phyloP scores from a whole-genome alignment of 768 basidiomycete genomes.

The Serendipita vermifera region DNA sequence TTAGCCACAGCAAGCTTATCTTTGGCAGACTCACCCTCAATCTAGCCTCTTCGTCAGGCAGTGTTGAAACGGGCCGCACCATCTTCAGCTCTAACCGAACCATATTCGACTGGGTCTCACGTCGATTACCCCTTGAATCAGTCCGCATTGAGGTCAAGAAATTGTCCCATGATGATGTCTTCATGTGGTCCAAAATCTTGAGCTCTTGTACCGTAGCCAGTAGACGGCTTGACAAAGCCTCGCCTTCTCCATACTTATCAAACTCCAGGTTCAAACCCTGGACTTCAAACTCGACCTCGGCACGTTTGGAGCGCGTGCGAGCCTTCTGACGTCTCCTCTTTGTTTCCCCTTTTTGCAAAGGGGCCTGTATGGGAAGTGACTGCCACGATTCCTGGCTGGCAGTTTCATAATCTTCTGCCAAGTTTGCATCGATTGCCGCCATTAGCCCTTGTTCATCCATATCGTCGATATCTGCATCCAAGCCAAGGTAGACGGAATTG shows the following conservation, averaged over 20 bases:
- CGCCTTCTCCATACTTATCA: constrained; percentile 46
- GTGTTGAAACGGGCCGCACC: constrained; percentile 57
- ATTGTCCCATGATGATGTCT: constrained; percentile 97
- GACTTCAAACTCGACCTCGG: constrained; percentile 78
- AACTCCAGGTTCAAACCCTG: constrained; percentile 49
- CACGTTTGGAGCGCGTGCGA: constrained; percentile 56
- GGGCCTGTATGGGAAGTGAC: constrained; percentile 46
- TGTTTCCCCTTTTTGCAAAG: neutral
- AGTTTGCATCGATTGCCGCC: constrained; percentile 85
- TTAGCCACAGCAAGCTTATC: constrained; percentile 7
- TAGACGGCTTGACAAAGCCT: constrained; percentile 48
- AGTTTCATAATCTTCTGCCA: constrained; percentile 63
- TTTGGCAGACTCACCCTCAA: constrained; percentile 45
- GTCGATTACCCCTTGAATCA: constrained; percentile 74
- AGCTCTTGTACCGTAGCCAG: constrained; percentile 56
- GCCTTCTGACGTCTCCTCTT: constrained; percentile 24
- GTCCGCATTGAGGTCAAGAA: constrained; percentile 78
- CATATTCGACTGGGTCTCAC: constrained; percentile 91
- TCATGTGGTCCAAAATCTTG: constrained; percentile 94
- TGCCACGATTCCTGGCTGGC: constrained; percentile 84
- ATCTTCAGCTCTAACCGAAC: constrained; percentile 68
- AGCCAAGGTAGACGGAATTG: constrained; percentile 88
- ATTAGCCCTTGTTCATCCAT: constrained; percentile 66
- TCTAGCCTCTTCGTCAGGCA: constrained; percentile 61
- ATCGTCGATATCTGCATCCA: constrained; percentile 63